A percentile compares a stretch with the other conserved stretches of the same genome.
Conservation (phyloP, 345 rosid genomes). For the Eucalyptus rudis region DNA sequence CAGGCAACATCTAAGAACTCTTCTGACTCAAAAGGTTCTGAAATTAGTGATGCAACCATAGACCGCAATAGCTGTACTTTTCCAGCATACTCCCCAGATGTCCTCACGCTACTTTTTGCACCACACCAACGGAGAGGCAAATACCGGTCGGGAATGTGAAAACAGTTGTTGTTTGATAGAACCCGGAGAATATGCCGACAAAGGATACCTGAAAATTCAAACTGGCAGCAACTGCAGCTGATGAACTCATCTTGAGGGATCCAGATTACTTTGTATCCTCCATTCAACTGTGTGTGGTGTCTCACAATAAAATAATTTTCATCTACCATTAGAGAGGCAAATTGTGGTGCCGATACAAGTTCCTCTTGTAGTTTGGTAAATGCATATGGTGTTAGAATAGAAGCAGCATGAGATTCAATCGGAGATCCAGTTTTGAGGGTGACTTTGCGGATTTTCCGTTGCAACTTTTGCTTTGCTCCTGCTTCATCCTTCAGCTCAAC, state of each 20-base stretch:
- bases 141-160: conserved; percentile 44
- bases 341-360: conserved; percentile 48
- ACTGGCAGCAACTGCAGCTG: conserved; percentile 42
- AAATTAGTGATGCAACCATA: conserved; percentile 27
- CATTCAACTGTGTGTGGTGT: conserved; percentile 32
- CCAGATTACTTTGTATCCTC: conserved; percentile 42
- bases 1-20: conserved; percentile 48
- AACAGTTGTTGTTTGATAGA: conserved; percentile 43
- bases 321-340: conserved; percentile 34
- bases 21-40: conserved; percentile 36
- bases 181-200: conserved; percentile 51
- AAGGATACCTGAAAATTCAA: conserved; percentile 47
- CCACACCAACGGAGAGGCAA: conserved; percentile 28
- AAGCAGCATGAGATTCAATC: conserved; percentile 47
- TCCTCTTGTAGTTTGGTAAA: conserved; percentile 48
- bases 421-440: conserved; percentile 50
- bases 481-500: conserved; percentile 13
- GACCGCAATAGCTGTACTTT: conserved; percentile 38
- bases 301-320: conserved; percentile 40
- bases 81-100: conserved; percentile 10
- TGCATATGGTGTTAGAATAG: conserved; percentile 45
- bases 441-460: conserved; percentile 16
- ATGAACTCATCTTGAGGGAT: conserved; percentile 33
- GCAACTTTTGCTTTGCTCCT: conserved; percentile 26
- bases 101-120: not conserved